Conservation (phyloP, 208 protist genomes). For the Trypanosoma scelopori region DNA sequence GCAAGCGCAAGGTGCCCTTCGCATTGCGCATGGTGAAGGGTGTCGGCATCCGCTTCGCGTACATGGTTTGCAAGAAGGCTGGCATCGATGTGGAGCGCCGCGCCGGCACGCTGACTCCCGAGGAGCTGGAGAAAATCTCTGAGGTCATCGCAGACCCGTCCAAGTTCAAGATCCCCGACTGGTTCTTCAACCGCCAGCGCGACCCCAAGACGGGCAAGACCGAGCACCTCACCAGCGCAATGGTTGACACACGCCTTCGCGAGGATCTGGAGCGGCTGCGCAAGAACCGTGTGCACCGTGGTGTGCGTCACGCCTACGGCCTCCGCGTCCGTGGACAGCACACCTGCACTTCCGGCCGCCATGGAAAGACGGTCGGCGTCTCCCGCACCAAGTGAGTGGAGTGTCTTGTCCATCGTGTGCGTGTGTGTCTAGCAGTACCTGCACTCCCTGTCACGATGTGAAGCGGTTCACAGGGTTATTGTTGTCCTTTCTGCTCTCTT, state of each 20-base stretch:
- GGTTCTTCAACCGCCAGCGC: slow-evolving; percentile 99
- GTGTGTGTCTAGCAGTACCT: background rate
- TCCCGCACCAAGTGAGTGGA: slow-evolving; percentile 70
- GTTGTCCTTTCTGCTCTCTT: slow-evolving; percentile 17
- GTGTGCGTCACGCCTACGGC: slow-evolving; percentile 98
- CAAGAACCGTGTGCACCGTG: slow-evolving; percentile 98
- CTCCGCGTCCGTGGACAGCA: slow-evolving; percentile 99
- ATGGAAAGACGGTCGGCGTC: slow-evolving; percentile 92
- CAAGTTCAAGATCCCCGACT: slow-evolving; percentile 99
- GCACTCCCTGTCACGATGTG: too few species aligned
- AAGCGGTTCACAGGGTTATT: background rate
- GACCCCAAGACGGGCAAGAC: slow-evolving; percentile 98
- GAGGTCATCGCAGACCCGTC: slow-evolving; percentile 97
- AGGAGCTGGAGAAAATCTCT: slow-evolving; percentile 97
- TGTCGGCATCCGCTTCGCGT: slow-evolving; percentile 99
- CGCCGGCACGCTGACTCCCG: slow-evolving; percentile 84
- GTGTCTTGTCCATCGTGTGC: background rate
- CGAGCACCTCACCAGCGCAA: slow-evolving; percentile 97
- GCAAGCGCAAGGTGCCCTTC: slow-evolving; percentile 97
- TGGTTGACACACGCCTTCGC: slow-evolving; percentile 97
- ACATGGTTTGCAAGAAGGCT: slow-evolving; percentile 99
- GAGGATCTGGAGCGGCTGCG: slow-evolving; percentile 99
- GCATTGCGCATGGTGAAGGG: slow-evolving; percentile 99
- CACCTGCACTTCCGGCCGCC: slow-evolving; percentile 99
- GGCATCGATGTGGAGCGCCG: slow-evolving; percentile 97